Percentiles rank a stretch among this genome's conserved stretches.
Conservation (phyloP, 2,329 filamentous ascomycete species). For the Verticillium isaacii region DNA sequence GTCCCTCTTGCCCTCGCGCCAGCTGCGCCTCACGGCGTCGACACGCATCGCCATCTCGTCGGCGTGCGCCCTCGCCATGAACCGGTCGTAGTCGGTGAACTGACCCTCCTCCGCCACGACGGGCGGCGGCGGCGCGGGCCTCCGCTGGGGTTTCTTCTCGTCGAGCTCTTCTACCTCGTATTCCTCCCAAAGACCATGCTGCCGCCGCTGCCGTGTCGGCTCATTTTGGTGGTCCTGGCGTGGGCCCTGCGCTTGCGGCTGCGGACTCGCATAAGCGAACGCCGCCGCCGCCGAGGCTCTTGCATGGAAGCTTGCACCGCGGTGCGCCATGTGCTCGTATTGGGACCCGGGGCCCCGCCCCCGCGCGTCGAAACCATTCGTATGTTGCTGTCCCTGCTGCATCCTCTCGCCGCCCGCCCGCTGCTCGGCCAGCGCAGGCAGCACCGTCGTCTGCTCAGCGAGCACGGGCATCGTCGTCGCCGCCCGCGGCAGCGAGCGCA, state of each 20-base stretch:
- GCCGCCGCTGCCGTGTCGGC: not conserved
- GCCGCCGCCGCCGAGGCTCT: not conserved
- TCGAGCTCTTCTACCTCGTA: not conserved
- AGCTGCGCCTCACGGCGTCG: slow-evolving; percentile 4
- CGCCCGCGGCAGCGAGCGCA: not conserved
- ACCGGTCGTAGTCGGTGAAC: slow-evolving; percentile 20
- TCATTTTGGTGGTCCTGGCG: not conserved
- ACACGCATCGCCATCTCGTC: slow-evolving; percentile 17
- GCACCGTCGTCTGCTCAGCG: not conserved
- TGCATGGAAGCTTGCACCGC: not conserved
- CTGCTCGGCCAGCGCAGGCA: not conserved
- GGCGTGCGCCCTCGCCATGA: slow-evolving; percentile 20
- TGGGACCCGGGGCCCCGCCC: not conserved
- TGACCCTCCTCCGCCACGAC: not conserved
- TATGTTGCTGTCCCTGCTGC: not conserved
- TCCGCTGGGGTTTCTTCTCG: not conserved
- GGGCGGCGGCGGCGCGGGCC: not conserved
- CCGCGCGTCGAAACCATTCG: not conserved
- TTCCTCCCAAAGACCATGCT: not conserved
- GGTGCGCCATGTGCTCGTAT: not conserved
- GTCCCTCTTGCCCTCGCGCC: slow-evolving; percentile 10
- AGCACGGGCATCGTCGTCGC: not conserved
- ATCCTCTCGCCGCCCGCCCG: not conserved
- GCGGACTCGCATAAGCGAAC: not conserved
- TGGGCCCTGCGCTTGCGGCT: not conserved